Conservation (phyloP, 768 basidiomycete species). For the Naganishia randhawae region DNA sequence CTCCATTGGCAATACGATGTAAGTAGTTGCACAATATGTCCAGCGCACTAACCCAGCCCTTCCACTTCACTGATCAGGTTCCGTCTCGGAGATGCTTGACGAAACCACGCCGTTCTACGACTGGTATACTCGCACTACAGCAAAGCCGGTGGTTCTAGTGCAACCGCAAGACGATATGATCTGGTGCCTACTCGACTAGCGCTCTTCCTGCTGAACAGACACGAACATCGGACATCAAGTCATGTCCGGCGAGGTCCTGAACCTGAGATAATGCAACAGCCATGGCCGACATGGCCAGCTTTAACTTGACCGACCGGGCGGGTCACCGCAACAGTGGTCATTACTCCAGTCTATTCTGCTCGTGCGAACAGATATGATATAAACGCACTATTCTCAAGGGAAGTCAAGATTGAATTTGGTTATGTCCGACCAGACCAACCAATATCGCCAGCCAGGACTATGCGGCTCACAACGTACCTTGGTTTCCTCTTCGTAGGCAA, state of each 20-base stretch:
- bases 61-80: no score
- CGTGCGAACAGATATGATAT: background rate
- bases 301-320: background rate
- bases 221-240: background rate
- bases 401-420: background rate
- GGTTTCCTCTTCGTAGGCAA: background rate
- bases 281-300: background rate
- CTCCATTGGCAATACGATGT: no score
- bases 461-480: background rate
- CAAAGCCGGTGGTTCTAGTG: conserved; percentile 3
- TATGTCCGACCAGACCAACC: background rate
- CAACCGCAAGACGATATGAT: background rate
- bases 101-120: background rate
- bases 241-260: background rate
- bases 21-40: no score
- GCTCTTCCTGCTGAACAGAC: background rate
- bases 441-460: background rate
- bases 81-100: background rate
- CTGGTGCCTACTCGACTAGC: background rate
- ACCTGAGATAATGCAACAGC: background rate
- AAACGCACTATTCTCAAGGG: background rate
- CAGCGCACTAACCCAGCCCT: no score
- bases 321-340: no score
- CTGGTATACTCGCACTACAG: background rate
- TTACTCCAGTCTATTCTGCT: background rate